phyloP scores from a whole-genome alignment of 345 rosid genomes.

The Linum usitatissimum region DNA sequence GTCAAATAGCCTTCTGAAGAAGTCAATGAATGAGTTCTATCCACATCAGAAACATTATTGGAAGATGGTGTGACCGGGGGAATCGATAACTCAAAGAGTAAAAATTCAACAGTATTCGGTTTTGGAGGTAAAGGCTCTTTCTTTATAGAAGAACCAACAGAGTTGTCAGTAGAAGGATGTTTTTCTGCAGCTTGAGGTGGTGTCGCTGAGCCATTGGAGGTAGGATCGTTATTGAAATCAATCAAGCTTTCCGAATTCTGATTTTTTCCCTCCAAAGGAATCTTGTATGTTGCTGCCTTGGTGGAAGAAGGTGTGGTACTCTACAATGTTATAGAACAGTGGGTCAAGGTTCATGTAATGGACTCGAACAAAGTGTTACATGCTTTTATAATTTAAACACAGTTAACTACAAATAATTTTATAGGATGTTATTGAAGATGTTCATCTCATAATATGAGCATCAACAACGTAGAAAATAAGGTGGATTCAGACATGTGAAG shows the following conservation, averaged over 20 bases:
- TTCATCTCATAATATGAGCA: too few species aligned
- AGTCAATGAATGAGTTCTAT: constrained; percentile 12
- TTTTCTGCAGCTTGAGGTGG: constrained; percentile 12
- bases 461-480: too few species aligned
- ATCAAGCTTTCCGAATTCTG: constrained; percentile 27
- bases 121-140: constrained; percentile 23
- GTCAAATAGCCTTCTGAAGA: constrained; percentile 12
- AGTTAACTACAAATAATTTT: too few species aligned
- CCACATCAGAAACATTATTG: constrained; percentile 9
- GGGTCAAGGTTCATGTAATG: too few species aligned
- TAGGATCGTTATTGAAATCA: constrained; percentile 19
- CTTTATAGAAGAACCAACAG: constrained; percentile 20
- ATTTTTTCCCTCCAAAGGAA: constrained; percentile 16
- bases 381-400: background rate
- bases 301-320: constrained; percentile 18
- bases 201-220: constrained; percentile 14
- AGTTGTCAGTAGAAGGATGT: constrained; percentile 19
- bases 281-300: constrained; percentile 10
- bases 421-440: too few species aligned
- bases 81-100: constrained; percentile 40
- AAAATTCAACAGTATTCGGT: constrained; percentile 44
- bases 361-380: background rate
- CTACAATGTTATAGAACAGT: constrained; percentile 26
- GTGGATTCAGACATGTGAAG: too few species aligned
- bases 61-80: constrained; percentile 22